Evolutionary conservation across 2,329 filamentous ascomycete species (phyloP), one percentile per base, ranked within the genome.

Genomic region (Nemania sp.): DNA sequence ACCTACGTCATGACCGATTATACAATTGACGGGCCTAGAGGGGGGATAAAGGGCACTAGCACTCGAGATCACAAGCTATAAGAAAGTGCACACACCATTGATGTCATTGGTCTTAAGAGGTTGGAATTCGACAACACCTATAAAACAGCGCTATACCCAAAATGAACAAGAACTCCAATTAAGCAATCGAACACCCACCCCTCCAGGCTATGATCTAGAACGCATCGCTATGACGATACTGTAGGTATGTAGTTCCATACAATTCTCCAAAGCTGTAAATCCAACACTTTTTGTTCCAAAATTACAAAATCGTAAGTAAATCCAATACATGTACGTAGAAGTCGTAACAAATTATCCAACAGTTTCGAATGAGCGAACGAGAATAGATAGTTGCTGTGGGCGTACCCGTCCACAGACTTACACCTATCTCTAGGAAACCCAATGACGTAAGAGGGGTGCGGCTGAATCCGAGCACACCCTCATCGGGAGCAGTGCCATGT

Each of bases 391-490:
- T 35, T 43, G 41, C 18, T 32, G 27, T 27, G 6, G 45, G 29
- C n/a, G n/a, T n/a, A n/a, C n/a, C n/a, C 15, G 45, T 49, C 27
- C 24, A 20, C n/a, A 2, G 35, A 24, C 13, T 53, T 51, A 8
- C 5, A 38, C 49, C 15, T 32, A 24, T 3, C 22, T 56, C 24
- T 32, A 38, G 32, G 32, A n/a, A 13, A 24, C 29, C 20, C 24
- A 22, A 60, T 70, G 68, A 70, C 68, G 65, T 70, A 70, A 41
- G 56, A 47, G 61, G 45, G 49, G 51, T 7, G 10, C 24, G 6
- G 26, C 41, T 20, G 38, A 27, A 29, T 47, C 41, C 26, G 32
- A 26, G 11, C 35, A 41, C 38, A 32, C 45, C 10, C 32, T 58
- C 32, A n/a, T n/a, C n/a, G n/a, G n/a, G n/a, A 58, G 13, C 41